Percentiles rank a stretch among this genome's conserved stretches.
These are phyloP conservation scores for Populus pruinosa DNA, from an alignment of 345 rosid genomes.

Conservation along the genomic window DNA sequence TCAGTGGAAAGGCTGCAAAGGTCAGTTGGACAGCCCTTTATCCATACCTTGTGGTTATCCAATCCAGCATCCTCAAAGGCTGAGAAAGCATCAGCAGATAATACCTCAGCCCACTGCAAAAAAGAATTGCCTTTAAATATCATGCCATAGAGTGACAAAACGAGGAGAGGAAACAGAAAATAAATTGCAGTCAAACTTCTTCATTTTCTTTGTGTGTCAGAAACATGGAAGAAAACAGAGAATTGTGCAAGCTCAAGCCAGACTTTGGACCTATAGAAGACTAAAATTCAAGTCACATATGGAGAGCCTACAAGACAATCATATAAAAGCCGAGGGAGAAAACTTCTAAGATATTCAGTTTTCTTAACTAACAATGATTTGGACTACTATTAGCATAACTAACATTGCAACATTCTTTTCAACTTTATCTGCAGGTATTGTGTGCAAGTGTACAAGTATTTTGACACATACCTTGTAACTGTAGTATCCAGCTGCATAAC, in stretches of 20 bases:
- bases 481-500: constrained; percentile 95
- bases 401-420: neutral
- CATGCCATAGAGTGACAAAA: constrained; percentile 5
- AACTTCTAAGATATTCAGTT: neutral
- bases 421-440: neutral
- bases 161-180: constrained; percentile 1
- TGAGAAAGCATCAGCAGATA: constrained; percentile 97
- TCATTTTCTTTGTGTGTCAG: neutral
- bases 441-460: neutral
- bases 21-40: constrained; percentile 6
- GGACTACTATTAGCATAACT: neutral
- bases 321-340: neutral
- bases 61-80: constrained; percentile 94
- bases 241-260: constrained; percentile 4
- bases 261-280: neutral
- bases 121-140: constrained; percentile 19
- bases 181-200: neutral
- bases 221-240: neutral
- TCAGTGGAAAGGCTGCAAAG: neutral
- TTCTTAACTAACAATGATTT: neutral
- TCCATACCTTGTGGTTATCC: constrained; percentile 62
- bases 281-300: neutral
- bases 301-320: neutral
- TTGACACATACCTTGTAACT: constrained; percentile 72
- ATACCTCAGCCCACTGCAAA: constrained; percentile 95